Base-by-base conservation (phyloP, 1,284 basidiomycete genomes). In the Grifola frondosa region DNA sequence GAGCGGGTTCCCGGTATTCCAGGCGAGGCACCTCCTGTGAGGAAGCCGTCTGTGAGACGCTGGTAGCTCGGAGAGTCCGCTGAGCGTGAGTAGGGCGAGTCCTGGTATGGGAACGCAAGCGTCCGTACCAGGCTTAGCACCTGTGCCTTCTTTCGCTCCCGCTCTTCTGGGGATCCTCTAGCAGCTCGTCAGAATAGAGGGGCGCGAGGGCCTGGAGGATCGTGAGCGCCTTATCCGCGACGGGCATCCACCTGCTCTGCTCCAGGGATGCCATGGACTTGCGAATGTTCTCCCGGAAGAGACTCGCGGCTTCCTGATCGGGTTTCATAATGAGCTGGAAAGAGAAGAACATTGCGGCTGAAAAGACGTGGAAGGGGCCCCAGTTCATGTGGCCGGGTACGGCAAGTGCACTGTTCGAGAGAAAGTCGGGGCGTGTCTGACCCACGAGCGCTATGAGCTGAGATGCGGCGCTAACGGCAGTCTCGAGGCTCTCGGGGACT, bases 331-430 rank as follows among this genome's bases (percentile, higher is more conserved):
- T 84, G 29, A 89, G 74, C 58, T 89, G 85, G 68, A 89, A 88
- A 15, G 83, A 85, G 74, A 89, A 89, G 67, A 89, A 89, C 83
- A 90, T 89, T 39, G 84, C 84, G 11, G 87, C 86, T 35, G 83
- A 84, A 70, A 90, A 90, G 53, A 81, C 79, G 61, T 90, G 87
- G 67, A 85, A 84, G 0, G 84, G 83, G 3, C 80, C 82, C 86
- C 87, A 88, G 57, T 80, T 83, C 77, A 89, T 81, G 63, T 90
- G 87, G 2, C 84, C 85, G 28, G 84, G 84, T 7, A 88, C 84
- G 5, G 81, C 76, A 50, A 85, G 67, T 8, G 80, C 75, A 9
- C 77, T 74, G 48, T 81, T 84, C 21, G 77, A 78, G 35, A 85
- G 67, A 58, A 86, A 83, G 60, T 87, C 86, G 2, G 84, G 83